Evolutionary conservation across 2,329 filamentous ascomycete species (phyloP).

Genomic region (Plectosphaerella sp.): DNA sequence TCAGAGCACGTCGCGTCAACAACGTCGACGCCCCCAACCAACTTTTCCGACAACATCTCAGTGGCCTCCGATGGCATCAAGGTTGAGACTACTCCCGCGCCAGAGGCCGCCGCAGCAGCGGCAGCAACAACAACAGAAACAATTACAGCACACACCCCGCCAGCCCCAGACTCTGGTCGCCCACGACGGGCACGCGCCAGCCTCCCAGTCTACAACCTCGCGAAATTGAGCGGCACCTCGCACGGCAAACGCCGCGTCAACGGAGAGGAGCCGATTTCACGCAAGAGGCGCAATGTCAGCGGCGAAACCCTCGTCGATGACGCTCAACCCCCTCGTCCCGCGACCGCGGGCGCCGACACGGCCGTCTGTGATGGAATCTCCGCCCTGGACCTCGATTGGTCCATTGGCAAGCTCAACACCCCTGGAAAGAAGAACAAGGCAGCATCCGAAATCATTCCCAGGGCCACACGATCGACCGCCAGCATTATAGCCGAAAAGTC

Average conservation of each 20-base stretch:
- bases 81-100: conserved; percentile 20
- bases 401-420: conserved; percentile 29
- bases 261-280: conserved; percentile 40
- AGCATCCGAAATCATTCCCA: conserved; percentile 22
- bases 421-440: conserved; percentile 14
- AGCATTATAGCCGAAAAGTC: conserved; percentile 28
- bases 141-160: conserved; percentile 8
- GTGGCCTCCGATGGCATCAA: conserved; percentile 42
- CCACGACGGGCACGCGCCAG: conserved; percentile 51
- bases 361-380: conserved; percentile 35
- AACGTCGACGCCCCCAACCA: conserved; percentile 63
- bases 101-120: background rate
- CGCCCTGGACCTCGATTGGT: conserved; percentile 42
- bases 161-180: conserved; percentile 32
- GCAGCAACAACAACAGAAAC: too few relatives aligned
- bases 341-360: conserved; percentile 13
- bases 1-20: conserved; percentile 51
- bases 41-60: conserved; percentile 58
- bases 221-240: conserved; percentile 57
- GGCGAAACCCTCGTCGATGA: conserved; percentile 29
- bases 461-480: conserved; percentile 35
- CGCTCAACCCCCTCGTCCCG: conserved; percentile 4
- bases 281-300: conserved; percentile 41
- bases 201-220: conserved; percentile 62
- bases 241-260: conserved; percentile 54